Evolutionary conservation across 768 basidiomycete species (phyloP).

Genomic region (Xerocomus potaroensis): DNA sequence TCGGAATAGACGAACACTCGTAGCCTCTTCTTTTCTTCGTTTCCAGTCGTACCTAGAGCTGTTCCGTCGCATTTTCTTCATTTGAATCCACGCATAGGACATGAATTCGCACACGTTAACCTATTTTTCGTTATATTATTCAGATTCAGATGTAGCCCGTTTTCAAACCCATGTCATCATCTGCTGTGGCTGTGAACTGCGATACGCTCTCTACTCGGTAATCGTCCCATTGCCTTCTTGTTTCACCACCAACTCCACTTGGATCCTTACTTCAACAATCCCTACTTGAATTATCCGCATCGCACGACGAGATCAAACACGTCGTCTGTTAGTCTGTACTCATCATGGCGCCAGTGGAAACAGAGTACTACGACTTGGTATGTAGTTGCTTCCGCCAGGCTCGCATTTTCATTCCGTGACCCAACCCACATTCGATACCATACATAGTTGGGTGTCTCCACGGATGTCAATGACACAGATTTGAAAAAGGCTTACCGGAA

Average conservation of each 20-base stretch:
- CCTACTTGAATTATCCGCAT: constrained; percentile 4
- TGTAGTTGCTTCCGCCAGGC: constrained; percentile 21
- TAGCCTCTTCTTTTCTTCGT: constrained; percentile 8
- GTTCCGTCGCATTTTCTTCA: constrained; percentile 10
- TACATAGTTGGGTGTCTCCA: constrained; percentile 60
- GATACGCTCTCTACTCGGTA: neutral
- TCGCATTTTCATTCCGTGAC: neutral
- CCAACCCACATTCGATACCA: neutral
- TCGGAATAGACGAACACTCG: constrained; percentile 23
- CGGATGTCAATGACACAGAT: constrained; percentile 72
- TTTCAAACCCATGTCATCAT: constrained; percentile 19
- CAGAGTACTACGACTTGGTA: constrained; percentile 85
- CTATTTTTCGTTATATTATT: constrained; percentile 28
- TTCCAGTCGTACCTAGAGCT: constrained; percentile 2
- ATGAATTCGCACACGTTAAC: constrained; percentile 14
- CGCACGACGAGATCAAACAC: neutral
- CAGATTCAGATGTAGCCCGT: constrained; percentile 32
- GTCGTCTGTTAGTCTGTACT: neutral
- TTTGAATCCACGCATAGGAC: constrained; percentile 20
- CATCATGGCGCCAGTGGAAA: constrained; percentile 82
- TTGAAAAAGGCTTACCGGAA: constrained; percentile 96
- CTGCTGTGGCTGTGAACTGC: constrained; percentile 26
- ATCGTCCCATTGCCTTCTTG: neutral
- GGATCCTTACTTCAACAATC: neutral
- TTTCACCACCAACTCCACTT: constrained; percentile 3